A percentile compares a stretch with the other conserved stretches of the same genome.
These are phyloP conservation scores for Leccinum olivaceoglutinosum DNA, from an alignment of 1,284 basidiomycete genomes.

Conservation along the genomic window DNA sequence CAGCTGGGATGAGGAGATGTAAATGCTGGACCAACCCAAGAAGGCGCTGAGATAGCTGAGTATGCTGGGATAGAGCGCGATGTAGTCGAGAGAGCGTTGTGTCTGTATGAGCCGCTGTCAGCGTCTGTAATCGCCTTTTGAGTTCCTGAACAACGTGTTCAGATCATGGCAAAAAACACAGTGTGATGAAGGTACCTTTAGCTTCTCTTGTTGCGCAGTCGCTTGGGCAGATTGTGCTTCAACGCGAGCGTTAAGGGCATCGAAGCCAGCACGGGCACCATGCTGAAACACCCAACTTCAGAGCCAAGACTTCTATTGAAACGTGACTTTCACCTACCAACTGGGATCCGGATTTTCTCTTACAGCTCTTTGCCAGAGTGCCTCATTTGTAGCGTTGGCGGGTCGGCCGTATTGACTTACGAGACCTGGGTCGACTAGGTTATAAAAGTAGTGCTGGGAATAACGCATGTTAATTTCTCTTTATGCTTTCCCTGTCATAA, in stretches of 20 bases:
- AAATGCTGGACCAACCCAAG: slow-evolving; percentile 71
- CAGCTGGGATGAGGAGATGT: slow-evolving; percentile 73
- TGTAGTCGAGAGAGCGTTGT: slow-evolving; percentile 67
- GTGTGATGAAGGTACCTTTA: slow-evolving; percentile 41
- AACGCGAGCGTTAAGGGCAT: slow-evolving; percentile 76
- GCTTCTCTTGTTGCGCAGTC: slow-evolving; percentile 62
- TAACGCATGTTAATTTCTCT: slow-evolving; percentile 5
- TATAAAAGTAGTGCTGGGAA: slow-evolving; percentile 76
- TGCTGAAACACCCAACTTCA: slow-evolving; percentile 38
- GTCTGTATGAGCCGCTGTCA: slow-evolving; percentile 64
- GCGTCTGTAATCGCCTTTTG: slow-evolving; percentile 56
- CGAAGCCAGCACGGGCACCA: slow-evolving; percentile 81
- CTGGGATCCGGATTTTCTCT: slow-evolving; percentile 81
- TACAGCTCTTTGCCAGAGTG: slow-evolving; percentile 75
- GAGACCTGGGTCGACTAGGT: slow-evolving; percentile 74
- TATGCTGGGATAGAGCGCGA: slow-evolving; percentile 62
- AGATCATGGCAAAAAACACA: slow-evolving; percentile 1
- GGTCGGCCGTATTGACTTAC: slow-evolving; percentile 72
- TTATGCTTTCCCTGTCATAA: background rate
- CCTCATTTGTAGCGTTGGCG: slow-evolving; percentile 67
- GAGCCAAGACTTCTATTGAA: slow-evolving; percentile 1
- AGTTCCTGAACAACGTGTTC: slow-evolving; percentile 46
- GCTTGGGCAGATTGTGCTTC: slow-evolving; percentile 74
- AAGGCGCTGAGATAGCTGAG: slow-evolving; percentile 71
- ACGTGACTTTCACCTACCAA: slow-evolving; percentile 44